phyloP scores from a whole-genome alignment of 768 basidiomycete genomes.

The Kwoniella sp. region DNA sequence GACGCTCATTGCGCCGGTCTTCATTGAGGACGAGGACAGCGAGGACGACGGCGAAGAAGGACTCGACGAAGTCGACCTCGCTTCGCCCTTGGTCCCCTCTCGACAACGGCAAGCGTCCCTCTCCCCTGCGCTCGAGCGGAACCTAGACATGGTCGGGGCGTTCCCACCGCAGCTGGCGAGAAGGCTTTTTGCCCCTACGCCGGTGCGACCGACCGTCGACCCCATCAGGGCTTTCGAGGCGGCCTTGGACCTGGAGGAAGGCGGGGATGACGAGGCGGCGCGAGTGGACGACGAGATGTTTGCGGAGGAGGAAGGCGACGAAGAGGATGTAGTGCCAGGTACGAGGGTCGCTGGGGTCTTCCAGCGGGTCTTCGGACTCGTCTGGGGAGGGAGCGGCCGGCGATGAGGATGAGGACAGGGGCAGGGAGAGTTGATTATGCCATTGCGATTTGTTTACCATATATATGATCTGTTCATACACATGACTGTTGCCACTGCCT shows the following conservation, averaged over 20 bases:
- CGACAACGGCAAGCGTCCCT: background rate
- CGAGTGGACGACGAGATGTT: constrained; percentile 9
- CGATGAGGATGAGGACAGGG: no score
- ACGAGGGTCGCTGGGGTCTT: constrained; percentile 8
- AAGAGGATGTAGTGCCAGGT: background rate
- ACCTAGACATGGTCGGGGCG: constrained; percentile 20
- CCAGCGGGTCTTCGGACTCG: constrained; percentile 15
- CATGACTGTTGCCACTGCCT: no score
- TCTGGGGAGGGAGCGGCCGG: constrained; percentile 9
- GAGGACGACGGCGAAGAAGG: constrained; percentile 9
- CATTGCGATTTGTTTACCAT: no score
- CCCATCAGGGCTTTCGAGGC: constrained; percentile 15
- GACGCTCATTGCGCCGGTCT: constrained; percentile 25
- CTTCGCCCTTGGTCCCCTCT: constrained; percentile 3
- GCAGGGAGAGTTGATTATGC: no score
- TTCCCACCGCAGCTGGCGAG: constrained; percentile 21
- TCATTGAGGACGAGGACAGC: constrained; percentile 22
- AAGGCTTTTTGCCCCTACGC: constrained; percentile 1
- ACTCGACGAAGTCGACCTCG: background rate
- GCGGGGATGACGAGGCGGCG: constrained; percentile 1
- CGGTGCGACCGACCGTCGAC: constrained; percentile 2
- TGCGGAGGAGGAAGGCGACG: constrained; percentile 3
- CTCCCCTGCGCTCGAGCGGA: no score
- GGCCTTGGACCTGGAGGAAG: constrained; percentile 24
- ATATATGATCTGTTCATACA: no score